phyloP scores from a whole-genome alignment of 164 flowering plant genomes.

The Tetracentron sinense region DNA sequence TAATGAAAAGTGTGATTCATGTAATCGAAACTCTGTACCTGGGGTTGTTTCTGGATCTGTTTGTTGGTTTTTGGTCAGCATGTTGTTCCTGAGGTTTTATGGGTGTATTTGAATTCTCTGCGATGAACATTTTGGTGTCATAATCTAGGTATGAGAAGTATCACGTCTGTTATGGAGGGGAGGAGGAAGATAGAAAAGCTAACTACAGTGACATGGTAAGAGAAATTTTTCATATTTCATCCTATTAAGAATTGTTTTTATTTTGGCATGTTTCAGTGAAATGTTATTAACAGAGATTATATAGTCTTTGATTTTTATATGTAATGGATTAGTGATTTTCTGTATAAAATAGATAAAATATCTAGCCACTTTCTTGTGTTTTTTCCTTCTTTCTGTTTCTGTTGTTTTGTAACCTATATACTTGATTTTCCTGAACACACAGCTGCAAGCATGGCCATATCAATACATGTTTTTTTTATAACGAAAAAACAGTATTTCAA shows the following conservation, averaged over 20 bases:
- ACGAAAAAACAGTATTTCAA: no score
- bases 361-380: not conserved
- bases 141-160: slow-evolving; percentile 90
- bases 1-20: no score
- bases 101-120: not conserved
- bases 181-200: slow-evolving; percentile 76
- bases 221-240: not conserved
- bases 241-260: no score
- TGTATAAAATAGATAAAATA: no score
- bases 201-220: slow-evolving; percentile 91
- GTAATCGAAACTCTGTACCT: not conserved
- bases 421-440: no score
- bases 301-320: no score
- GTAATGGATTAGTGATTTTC: no score
- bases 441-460: no score
- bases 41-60: not conserved
- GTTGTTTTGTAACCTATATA: no score
- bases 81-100: not conserved
- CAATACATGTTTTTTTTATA: no score
- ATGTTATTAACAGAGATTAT: not conserved
- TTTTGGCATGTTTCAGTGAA: not conserved
- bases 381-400: no score
- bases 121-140: slow-evolving; percentile 4
- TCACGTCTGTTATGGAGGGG: slow-evolving; percentile 84
- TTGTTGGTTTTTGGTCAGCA: not conserved